These are phyloP conservation scores for Lepidium campestre DNA, from an alignment of 441 rosid species.

Conservation along the genomic window DNA sequence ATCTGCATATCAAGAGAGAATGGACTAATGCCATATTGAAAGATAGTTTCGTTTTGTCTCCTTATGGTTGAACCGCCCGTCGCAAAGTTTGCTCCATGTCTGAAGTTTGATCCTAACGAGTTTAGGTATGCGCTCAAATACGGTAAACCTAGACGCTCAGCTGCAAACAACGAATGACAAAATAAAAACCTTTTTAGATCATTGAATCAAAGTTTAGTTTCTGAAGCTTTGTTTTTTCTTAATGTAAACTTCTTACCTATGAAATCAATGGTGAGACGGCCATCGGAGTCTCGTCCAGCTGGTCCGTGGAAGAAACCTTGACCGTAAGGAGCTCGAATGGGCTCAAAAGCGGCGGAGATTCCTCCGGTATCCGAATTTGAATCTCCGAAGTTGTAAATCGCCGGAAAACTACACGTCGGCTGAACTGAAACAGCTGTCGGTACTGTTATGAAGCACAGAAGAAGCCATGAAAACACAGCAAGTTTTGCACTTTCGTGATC, in stretches of 20 bases:
- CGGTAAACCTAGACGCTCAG: slow-evolving; percentile 65
- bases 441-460: slow-evolving; percentile 21
- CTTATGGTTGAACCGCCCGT: slow-evolving; percentile 85
- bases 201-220: not conserved
- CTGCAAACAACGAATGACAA: slow-evolving; percentile 31
- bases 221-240: not conserved
- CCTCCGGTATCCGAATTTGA: slow-evolving; percentile 92
- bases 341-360: slow-evolving; percentile 75
- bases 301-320: slow-evolving; percentile 61
- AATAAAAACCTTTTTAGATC: not conserved
- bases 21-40: slow-evolving; percentile 64
- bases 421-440: slow-evolving; percentile 26
- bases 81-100: slow-evolving; percentile 87
- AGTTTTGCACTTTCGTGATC: slow-evolving; percentile 10
- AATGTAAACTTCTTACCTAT: slow-evolving; percentile 32
- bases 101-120: slow-evolving; percentile 63
- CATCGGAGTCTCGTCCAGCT: slow-evolving; percentile 61
- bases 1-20: slow-evolving; percentile 82
- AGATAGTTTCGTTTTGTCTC: slow-evolving; percentile 64
- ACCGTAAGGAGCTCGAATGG: slow-evolving; percentile 56
- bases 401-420: slow-evolving; percentile 54
- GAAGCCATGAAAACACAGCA: slow-evolving; percentile 32
- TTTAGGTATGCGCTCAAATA: slow-evolving; percentile 79
- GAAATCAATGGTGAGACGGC: slow-evolving; percentile 73
- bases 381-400: slow-evolving; percentile 87